A percentile compares a stretch with the other conserved stretches of the same genome.
Conservation (phyloP, 208 protist genomes). For the Trichomonas gallinae region DNA sequence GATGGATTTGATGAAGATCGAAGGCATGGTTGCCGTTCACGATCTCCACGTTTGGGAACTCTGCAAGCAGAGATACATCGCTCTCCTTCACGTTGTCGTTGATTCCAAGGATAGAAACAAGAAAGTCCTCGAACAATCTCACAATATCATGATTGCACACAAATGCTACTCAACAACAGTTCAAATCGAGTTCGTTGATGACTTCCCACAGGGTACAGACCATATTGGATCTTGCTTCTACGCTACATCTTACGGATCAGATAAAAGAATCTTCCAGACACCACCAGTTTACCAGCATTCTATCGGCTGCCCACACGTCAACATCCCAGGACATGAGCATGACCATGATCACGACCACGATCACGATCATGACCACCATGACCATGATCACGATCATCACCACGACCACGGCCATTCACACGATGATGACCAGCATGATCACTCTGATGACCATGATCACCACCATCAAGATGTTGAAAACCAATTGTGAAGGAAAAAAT, state of each 20-base stretch:
- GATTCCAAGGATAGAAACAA: not conserved
- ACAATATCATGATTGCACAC: not conserved
- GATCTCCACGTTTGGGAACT: slow-evolving; percentile 41
- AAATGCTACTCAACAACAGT: not conserved
- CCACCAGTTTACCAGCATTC: not conserved
- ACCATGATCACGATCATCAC: not conserved
- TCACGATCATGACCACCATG: not conserved
- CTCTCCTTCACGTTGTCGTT: slow-evolving; percentile 31
- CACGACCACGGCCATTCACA: not conserved
- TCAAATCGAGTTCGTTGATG: not conserved
- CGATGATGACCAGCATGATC: too few relatives aligned
- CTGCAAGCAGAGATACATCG: not conserved
- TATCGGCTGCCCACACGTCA: not conserved
- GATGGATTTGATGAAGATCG: slow-evolving; percentile 9
- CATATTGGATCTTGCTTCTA: not conserved
- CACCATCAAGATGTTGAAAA: not conserved
- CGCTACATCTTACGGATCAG: not conserved
- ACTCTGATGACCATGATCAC: too few relatives aligned
- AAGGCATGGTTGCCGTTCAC: slow-evolving; percentile 30
- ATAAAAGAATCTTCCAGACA: not conserved
- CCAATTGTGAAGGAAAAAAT: too few relatives aligned
- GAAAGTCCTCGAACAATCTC: not conserved
- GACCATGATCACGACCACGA: not conserved
- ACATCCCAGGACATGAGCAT: not conserved
- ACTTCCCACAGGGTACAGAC: not conserved